Evolutionary conservation across 345 rosid species (phyloP), one percentile per base, ranked within the genome.

Genomic region (Adansonia digitata): DNA sequence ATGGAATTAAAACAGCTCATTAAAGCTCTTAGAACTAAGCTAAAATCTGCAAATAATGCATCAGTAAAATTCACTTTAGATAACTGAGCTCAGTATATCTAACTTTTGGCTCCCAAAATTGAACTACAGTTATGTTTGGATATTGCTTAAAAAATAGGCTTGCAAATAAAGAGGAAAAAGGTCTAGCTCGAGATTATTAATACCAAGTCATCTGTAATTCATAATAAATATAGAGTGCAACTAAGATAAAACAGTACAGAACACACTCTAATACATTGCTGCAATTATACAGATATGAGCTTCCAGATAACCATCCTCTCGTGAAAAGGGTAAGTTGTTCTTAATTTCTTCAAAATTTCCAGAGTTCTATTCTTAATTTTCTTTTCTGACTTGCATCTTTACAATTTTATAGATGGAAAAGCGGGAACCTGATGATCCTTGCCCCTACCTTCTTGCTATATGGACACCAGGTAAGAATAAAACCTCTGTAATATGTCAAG

Each of bases 371-470:
- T 39, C 53, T 61, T 52, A 69, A 24, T 35, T 35, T 52, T 74
- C 65, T 60, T 9, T 37, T 49, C 63, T 59, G 71, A 70, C 71
- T 59, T 56, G 7, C 49, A 62, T 31, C 7, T 72, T 40, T 62
- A 24, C 43, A 71, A 67, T 40, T 72, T 79, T 77, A 77, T 86
- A 94, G 98, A 86, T 94, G 91, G 91, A 90, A 59, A 87, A 64
- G 78, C 82, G 95, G 84, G 97, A 91, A 77, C 86, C 79, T 57
- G 97, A 90, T 86, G 98, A 94, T 60, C 97, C 92, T 70, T 88
- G 95, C 77, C 98, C 97, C 65, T 94, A 91, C 76, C 98, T 92
- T 76, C 88, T 94, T 55, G 97, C 97, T 37, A 88, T 92, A 80
- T 94, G 98, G 98, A 83, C 94, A 72, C 97, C 98, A 72, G 98